Evolutionary conservation across 2,329 filamentous ascomycete species (phyloP).

Genomic region (Chrysoporthe deuterocubensis): DNA sequence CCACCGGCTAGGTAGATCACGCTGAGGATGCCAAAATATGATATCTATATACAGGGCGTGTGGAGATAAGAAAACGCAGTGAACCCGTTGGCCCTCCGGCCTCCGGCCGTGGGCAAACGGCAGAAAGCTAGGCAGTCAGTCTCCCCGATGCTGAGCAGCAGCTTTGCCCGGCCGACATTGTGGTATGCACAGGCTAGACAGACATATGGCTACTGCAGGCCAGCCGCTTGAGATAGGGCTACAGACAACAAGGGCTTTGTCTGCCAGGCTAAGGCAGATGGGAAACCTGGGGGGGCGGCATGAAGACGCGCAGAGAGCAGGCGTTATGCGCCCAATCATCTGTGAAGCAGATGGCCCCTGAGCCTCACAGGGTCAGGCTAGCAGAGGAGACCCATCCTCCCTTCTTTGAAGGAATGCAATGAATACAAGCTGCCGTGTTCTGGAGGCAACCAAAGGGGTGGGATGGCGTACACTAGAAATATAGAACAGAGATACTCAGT

Average conservation of each 20-base stretch:
- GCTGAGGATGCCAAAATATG: too few species aligned
- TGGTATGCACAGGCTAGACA: not conserved
- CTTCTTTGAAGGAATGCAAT: not conserved
- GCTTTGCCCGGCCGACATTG: not conserved
- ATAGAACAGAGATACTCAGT: not conserved
- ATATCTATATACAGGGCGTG: not conserved
- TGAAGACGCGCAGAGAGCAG: conserved; percentile 10
- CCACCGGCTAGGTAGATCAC: too few species aligned
- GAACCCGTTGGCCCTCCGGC: not conserved
- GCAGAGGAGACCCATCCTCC: not conserved
- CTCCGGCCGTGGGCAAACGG: not conserved
- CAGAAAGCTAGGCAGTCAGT: not conserved
- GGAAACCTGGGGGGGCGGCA: conserved; percentile 3
- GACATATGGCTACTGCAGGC: not conserved
- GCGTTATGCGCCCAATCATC: conserved; percentile 16
- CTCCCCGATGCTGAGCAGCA: not conserved
- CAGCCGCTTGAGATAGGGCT: conserved; percentile 3
- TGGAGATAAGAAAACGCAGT: not conserved
- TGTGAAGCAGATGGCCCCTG: conserved; percentile 2
- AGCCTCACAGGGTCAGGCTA: not conserved
- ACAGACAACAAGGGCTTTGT: conserved; percentile 17
- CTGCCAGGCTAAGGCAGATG: conserved; percentile 12
- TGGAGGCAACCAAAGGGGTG: too few species aligned
- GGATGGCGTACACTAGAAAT: not conserved
- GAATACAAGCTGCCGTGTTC: not conserved